phyloP scores from a whole-genome alignment of 371 early-diverging fungal species.

The Chytridium lagenaria region DNA sequence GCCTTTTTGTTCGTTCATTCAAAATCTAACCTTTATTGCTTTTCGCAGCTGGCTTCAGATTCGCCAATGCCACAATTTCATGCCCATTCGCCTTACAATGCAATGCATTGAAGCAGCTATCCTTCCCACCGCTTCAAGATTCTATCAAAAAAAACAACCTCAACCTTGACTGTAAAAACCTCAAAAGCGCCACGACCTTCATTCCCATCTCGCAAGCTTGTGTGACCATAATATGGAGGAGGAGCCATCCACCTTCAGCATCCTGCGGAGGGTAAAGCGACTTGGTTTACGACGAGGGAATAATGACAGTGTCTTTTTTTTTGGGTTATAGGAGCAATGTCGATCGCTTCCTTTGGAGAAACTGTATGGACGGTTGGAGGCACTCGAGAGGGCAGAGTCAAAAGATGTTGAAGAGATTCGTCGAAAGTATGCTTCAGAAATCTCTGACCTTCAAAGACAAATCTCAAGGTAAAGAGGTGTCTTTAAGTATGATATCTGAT shows the following conservation, averaged over 20 bases:
- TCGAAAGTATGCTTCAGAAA: slow-evolving; percentile 7
- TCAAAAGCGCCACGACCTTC: slow-evolving; percentile 55
- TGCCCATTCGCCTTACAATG: slow-evolving; percentile 96
- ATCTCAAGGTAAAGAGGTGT: not conserved
- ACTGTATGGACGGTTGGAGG: slow-evolving; percentile 4
- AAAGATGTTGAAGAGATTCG: slow-evolving; percentile 6
- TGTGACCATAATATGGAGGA: not conserved
- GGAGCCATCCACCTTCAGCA: not conserved
- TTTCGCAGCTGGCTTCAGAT: slow-evolving; percentile 80
- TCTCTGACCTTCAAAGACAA: slow-evolving; percentile 6
- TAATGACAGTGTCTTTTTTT: not conserved
- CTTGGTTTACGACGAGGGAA: too few relatives aligned
- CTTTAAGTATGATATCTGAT: not conserved
- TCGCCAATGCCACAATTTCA: slow-evolving; percentile 91
- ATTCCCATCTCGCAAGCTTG: slow-evolving; percentile 36
- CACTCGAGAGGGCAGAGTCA: not conserved
- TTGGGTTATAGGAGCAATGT: slow-evolving; percentile 9
- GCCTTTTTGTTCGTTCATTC: too few relatives aligned
- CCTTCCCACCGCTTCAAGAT: slow-evolving; percentile 95
- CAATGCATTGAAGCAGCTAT: slow-evolving; percentile 97
- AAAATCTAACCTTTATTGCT: slow-evolving; percentile 65
- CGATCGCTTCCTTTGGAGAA: slow-evolving; percentile 12
- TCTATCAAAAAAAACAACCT: not conserved
- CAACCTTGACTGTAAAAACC: not conserved
- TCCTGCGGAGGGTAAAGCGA: not conserved